Evolutionary conservation across 169 alveolate genomes (phyloP), one percentile per base, ranked within the genome.

Genomic region (Plasmodium blacklocki): DNA sequence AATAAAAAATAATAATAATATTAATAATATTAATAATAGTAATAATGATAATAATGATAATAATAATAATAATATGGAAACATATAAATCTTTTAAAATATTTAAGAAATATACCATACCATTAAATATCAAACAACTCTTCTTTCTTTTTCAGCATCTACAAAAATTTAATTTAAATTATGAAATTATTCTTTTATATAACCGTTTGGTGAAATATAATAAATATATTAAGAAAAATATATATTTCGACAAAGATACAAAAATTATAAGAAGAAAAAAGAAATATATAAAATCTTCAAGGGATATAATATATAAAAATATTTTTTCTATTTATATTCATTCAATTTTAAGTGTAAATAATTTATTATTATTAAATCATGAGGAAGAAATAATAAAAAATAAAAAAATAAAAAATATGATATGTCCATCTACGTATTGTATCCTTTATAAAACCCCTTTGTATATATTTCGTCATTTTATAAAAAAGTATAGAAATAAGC

Each of bases 71-170:
- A 5, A 6, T 32, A 6, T 4, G 45, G 0, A 8, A 5, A 43
- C 15, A 11, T 14, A 45, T 1, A 21, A 18, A 0, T n/a, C 14
- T 3, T 9, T 60, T 32, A 43, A 15, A 15, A 60, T 86, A n/a
- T 86, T 86, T 73, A 86, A 59, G 56, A 86, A 29, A 71, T 64
- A 58, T 1, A 45, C 73, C 14, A 58, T 86, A 32, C 88, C 70
- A 2, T 50, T 86, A 45, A 86, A 86, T 23, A 59, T 86, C 60
- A 86, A 72, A 74, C 92, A 86, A 32, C 43, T 86, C 59, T 86
- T 43, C 73, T 86, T 71, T 66, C 49, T 86, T 63, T 86, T 86
- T 60, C 39, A 60, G 62, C 32, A 12, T 26, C 59, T 86, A 43
- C 71, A 73, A 59, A 49, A 72, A 43, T 86, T 59, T 26, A 86